Conservation (phyloP, 169 alveolate species). For the Plasmodium berghei region DNA sequence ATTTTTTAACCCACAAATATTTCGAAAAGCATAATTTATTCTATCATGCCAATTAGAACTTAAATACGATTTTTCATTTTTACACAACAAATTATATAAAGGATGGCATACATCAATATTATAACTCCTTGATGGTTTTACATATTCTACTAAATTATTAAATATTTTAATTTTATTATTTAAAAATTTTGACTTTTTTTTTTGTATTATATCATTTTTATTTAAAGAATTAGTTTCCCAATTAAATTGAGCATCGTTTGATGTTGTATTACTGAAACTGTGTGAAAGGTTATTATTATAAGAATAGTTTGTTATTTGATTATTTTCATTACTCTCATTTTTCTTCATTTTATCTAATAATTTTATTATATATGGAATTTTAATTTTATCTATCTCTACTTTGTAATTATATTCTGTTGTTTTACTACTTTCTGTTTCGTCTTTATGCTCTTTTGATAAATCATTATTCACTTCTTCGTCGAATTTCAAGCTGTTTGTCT, state of each 20-base stretch:
- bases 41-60: slow-evolving; percentile 77
- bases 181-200: not conserved
- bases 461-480: not conserved
- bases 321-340: not conserved
- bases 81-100: slow-evolving; percentile 53
- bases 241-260: not conserved
- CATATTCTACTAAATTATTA: slow-evolving; percentile 25
- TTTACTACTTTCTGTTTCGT: not conserved
- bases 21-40: slow-evolving; percentile 73
- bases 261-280: not conserved
- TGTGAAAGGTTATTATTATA: not conserved
- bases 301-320: not conserved
- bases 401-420: not conserved
- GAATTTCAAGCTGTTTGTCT: not conserved
- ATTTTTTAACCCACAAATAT: slow-evolving; percentile 50
- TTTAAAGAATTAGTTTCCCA: not conserved
- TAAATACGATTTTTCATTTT: slow-evolving; percentile 56
- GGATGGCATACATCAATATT: slow-evolving; percentile 57
- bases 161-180: slow-evolving; percentile 20
- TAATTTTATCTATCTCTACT: not conserved
- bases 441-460: not conserved
- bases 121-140: slow-evolving; percentile 57
- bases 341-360: not conserved
- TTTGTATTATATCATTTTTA: not conserved
- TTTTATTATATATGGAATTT: slow-evolving; percentile 1